Evolutionary conservation across 345 rosid genomes (phyloP).

Genomic region (Viola odorata): DNA sequence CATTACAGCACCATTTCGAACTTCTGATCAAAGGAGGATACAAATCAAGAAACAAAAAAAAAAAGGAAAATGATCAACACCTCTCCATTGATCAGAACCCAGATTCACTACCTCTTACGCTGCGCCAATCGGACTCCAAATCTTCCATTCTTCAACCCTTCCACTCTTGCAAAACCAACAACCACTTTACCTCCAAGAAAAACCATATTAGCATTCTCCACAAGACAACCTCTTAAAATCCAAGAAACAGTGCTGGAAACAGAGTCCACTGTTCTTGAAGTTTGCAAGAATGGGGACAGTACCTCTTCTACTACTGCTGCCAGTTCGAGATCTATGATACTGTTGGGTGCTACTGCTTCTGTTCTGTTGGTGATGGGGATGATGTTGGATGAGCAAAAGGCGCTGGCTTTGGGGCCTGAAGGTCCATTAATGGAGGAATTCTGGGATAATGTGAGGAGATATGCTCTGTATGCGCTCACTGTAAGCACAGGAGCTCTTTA

Average conservation of each 20-base stretch:
- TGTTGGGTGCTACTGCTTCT: constrained; percentile 58
- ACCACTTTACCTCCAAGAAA: background rate
- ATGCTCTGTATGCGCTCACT: constrained; percentile 84
- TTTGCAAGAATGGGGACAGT: constrained; percentile 18
- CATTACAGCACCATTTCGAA: no score
- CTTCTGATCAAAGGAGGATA: no score
- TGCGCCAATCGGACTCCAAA: constrained; percentile 13
- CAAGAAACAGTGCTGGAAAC: background rate
- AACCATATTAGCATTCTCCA: background rate
- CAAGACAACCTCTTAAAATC: background rate
- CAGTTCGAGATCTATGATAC: constrained; percentile 20
- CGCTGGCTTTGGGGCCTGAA: constrained; percentile 79
- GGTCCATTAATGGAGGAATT: constrained; percentile 89
- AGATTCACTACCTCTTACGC: constrained; percentile 11
- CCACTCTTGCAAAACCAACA: constrained; percentile 1
- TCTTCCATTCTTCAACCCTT: constrained; percentile 3
- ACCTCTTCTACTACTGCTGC: background rate
- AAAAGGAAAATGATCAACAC: no score
- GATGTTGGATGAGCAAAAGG: constrained; percentile 56
- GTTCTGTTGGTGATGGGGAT: constrained; percentile 32
- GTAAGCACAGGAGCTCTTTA: constrained; percentile 91
- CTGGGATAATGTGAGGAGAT: constrained; percentile 97
- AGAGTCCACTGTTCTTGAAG: constrained; percentile 1
- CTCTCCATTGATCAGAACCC: constrained; percentile 7
- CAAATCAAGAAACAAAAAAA: no score